Percentiles rank a stretch among this genome's conserved stretches.
These are phyloP conservation scores for Phyllosticta citribraziliensis DNA, from an alignment of 2,329 filamentous ascomycete species.

Conservation along the genomic window DNA sequence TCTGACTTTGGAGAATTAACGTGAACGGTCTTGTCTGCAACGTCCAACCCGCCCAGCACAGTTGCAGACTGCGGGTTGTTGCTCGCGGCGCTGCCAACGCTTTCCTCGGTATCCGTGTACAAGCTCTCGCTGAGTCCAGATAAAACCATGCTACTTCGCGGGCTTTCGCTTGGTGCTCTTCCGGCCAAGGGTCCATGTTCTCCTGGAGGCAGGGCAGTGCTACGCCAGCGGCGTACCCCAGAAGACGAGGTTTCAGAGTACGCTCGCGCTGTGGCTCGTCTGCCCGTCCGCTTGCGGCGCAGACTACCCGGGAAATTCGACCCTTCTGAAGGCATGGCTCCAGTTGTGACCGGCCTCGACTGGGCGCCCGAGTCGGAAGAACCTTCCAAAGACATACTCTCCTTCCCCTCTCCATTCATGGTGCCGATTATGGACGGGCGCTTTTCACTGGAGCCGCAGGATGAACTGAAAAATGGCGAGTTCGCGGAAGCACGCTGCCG, in stretches of 20 bases:
- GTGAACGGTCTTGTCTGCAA: not conserved
- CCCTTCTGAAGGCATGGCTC: not conserved
- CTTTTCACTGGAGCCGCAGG: slow-evolving; percentile 20
- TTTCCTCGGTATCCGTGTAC: slow-evolving; percentile 5
- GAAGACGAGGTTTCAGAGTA: slow-evolving; percentile 2
- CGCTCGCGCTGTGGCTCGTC: slow-evolving; percentile 1
- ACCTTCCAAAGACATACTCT: not conserved
- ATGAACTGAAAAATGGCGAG: slow-evolving; percentile 30
- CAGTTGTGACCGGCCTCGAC: not conserved
- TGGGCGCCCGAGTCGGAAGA: not conserved
- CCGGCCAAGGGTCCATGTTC: not conserved
- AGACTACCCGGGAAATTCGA: slow-evolving; percentile 2
- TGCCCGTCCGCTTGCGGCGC: slow-evolving; percentile 5
- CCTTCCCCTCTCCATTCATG: not conserved
- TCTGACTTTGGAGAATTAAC: not conserved
- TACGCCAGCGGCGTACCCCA: not conserved
- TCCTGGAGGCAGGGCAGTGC: not conserved
- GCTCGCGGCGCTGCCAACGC: not conserved
- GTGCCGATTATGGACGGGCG: slow-evolving; percentile 7
- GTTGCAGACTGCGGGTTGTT: not conserved
- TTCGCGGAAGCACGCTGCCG: slow-evolving; percentile 30
- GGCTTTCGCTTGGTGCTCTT: slow-evolving; percentile 1
- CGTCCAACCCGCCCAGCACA: not conserved
- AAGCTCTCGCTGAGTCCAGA: slow-evolving; percentile 6
- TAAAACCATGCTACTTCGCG: slow-evolving; percentile 1